Evolutionary conservation across 208 protist genomes (phyloP).

Genomic region (Trypanosoma brucei): DNA sequence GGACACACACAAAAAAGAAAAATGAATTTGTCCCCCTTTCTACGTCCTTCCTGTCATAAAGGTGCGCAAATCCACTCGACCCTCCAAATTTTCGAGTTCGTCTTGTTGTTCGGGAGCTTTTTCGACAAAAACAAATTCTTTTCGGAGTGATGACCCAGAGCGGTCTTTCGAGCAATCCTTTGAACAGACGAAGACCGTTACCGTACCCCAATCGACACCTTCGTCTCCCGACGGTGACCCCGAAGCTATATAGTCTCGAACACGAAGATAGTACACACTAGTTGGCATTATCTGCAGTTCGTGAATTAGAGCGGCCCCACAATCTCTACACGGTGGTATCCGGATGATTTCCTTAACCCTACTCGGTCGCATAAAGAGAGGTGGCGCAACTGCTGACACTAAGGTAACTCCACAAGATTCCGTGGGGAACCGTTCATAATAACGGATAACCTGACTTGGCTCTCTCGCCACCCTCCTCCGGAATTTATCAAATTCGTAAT

Average conservation of each 20-base stretch:
- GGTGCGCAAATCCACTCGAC: conserved; percentile 13
- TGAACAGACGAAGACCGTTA: conserved; percentile 70
- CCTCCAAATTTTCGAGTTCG: conserved; percentile 11
- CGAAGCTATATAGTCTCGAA: conserved; percentile 32
- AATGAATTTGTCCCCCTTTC: neutral
- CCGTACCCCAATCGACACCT: conserved; percentile 77
- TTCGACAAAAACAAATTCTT: conserved; percentile 61
- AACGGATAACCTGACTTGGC: conserved; percentile 73
- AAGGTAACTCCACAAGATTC: neutral
- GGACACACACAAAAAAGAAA: too few species aligned
- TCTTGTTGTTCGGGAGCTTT: conserved; percentile 25
- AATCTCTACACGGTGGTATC: conserved; percentile 50
- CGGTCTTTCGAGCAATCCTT: conserved; percentile 42
- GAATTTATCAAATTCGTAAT: conserved; percentile 82
- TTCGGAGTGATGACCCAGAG: conserved; percentile 42
- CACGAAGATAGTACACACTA: conserved; percentile 64
- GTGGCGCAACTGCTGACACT: conserved; percentile 11
- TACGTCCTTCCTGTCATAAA: conserved; percentile 8
- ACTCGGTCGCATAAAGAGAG: conserved; percentile 76
- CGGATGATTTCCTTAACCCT: conserved; percentile 39
- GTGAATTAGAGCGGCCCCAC: conserved; percentile 55
- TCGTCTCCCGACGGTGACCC: conserved; percentile 29
- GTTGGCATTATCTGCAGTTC: conserved; percentile 86
- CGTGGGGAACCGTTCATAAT: conserved; percentile 36
- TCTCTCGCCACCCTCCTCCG: conserved; percentile 47